Evolutionary conservation across 2,329 filamentous ascomycete genomes (phyloP).

Genomic region (Penicillium sp.): DNA sequence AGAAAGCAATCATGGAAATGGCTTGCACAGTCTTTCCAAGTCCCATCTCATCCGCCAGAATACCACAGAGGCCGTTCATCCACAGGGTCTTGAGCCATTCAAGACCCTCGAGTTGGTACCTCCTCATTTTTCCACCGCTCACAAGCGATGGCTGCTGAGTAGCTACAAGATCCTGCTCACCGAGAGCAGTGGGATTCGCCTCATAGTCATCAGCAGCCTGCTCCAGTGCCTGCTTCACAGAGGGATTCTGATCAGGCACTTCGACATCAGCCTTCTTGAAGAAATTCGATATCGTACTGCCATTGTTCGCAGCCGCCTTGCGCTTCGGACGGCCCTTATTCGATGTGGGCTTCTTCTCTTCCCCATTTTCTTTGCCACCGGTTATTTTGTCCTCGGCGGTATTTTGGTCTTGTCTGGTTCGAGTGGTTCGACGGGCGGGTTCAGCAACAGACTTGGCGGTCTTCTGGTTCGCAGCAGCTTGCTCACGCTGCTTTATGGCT

Average conservation of each 20-base stretch:
- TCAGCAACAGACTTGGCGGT: conserved; percentile 26
- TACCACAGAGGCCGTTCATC: conserved; percentile 88
- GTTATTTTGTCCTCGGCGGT: conserved; percentile 17
- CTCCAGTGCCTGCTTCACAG: conserved; percentile 56
- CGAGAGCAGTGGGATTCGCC: conserved; percentile 57
- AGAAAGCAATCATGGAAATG: conserved; percentile 78
- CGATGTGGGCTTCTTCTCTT: conserved; percentile 20
- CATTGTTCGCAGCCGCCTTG: conserved; percentile 20
- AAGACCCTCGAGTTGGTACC: conserved; percentile 88
- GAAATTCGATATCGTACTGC: conserved; percentile 54
- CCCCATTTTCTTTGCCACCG: conserved; percentile 14
- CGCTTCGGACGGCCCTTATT: conserved; percentile 32
- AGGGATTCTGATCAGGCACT: conserved; percentile 51
- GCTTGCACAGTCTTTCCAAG: conserved; percentile 89
- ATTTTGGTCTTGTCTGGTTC: conserved; percentile 26
- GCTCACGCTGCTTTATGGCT: conserved; percentile 31
- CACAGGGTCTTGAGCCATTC: conserved; percentile 84
- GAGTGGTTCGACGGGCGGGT: conserved; percentile 31
- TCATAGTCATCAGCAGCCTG: conserved; percentile 57
- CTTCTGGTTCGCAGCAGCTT: conserved; percentile 26
- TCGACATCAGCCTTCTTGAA: conserved; percentile 59
- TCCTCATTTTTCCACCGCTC: conserved; percentile 82
- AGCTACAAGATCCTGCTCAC: conserved; percentile 67
- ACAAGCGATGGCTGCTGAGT: conserved; percentile 83
- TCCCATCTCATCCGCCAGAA: conserved; percentile 92